phyloP scores from a whole-genome alignment of 345 rosid species.

The Passiflora organensis region DNA sequence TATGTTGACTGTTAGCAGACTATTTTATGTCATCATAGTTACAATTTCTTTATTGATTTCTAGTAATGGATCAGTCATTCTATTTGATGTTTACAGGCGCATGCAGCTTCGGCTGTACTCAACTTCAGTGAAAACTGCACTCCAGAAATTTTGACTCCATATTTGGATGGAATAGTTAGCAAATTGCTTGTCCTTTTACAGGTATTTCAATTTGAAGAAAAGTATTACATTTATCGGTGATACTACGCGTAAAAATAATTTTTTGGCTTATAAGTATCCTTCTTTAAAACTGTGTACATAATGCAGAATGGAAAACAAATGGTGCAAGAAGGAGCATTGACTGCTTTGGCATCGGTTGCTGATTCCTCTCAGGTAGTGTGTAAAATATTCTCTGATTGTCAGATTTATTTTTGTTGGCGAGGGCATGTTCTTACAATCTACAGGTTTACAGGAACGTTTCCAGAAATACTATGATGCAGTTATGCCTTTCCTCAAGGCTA shows the following conservation, averaged over 20 bases:
- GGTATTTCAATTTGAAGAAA: slow-evolving; percentile 37
- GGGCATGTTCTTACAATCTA: neutral
- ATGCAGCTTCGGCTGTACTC: slow-evolving; percentile 98
- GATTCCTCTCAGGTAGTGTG: slow-evolving; percentile 91
- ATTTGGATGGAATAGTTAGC: slow-evolving; percentile 88
- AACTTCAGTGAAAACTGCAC: slow-evolving; percentile 99
- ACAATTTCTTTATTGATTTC: neutral
- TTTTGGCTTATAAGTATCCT: neutral
- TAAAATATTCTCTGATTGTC: slow-evolving; percentile 2
- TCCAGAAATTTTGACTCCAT: slow-evolving; percentile 82
- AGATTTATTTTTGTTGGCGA: too few species aligned
- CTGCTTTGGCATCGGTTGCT: slow-evolving; percentile 99
- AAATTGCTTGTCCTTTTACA: slow-evolving; percentile 90
- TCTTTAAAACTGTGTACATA: neutral
- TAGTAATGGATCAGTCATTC: neutral
- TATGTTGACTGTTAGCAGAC: too few species aligned
- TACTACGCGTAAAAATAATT: neutral
- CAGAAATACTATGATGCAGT: slow-evolving; percentile 96
- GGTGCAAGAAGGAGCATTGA: slow-evolving; percentile 99
- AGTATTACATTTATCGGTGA: neutral
- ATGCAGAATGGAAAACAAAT: slow-evolving; percentile 93
- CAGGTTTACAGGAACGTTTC: slow-evolving; percentile 77
- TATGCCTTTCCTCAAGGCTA: slow-evolving; percentile 92
- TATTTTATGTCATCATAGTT: too few species aligned
- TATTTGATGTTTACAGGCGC: slow-evolving; percentile 60